phyloP scores from a whole-genome alignment of 108 stramenopile genomes.

The Skeletonema costatum region DNA sequence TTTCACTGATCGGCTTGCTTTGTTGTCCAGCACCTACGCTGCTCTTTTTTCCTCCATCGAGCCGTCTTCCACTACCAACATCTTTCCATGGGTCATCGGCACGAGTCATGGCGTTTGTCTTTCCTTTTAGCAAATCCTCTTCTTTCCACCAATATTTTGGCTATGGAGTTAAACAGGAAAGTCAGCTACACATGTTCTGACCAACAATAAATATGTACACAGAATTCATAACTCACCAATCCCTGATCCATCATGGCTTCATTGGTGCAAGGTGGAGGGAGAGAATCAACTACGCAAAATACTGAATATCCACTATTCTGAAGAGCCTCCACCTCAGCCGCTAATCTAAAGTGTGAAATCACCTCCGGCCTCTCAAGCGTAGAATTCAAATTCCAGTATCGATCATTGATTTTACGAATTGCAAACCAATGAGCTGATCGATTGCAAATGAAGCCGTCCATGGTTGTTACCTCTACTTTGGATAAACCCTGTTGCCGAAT shows the following conservation, averaged over 20 bases:
- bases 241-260: slow-evolving; percentile 48
- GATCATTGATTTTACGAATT: slow-evolving; percentile 79
- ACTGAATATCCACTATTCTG: slow-evolving; percentile 61
- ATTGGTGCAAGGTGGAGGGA: slow-evolving; percentile 52
- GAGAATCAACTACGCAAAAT: slow-evolving; percentile 54
- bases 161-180: slow-evolving; percentile 12
- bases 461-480: slow-evolving; percentile 58
- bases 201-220: no score
- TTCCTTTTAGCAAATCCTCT: slow-evolving; percentile 69
- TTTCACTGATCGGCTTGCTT: slow-evolving; percentile 32
- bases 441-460: slow-evolving; percentile 84
- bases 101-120: slow-evolving; percentile 47
- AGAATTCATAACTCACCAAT: no score
- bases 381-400: slow-evolving; percentile 88
- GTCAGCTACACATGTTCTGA: slow-evolving; percentile 15
- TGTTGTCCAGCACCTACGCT: background rate
- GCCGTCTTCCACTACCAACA: slow-evolving; percentile 71
- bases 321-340: slow-evolving; percentile 67
- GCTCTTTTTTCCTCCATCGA: slow-evolving; percentile 63
- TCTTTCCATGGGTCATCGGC: slow-evolving; percentile 74
- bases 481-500: slow-evolving; percentile 49
- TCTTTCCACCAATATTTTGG: slow-evolving; percentile 83
- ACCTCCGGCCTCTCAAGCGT: slow-evolving; percentile 67
- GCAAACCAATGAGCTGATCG: slow-evolving; percentile 87
- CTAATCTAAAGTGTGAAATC: slow-evolving; percentile 82